These are phyloP conservation scores for Botrytis fabae DNA, from an alignment of 2,329 filamentous ascomycete genomes.

Conservation along the genomic window DNA sequence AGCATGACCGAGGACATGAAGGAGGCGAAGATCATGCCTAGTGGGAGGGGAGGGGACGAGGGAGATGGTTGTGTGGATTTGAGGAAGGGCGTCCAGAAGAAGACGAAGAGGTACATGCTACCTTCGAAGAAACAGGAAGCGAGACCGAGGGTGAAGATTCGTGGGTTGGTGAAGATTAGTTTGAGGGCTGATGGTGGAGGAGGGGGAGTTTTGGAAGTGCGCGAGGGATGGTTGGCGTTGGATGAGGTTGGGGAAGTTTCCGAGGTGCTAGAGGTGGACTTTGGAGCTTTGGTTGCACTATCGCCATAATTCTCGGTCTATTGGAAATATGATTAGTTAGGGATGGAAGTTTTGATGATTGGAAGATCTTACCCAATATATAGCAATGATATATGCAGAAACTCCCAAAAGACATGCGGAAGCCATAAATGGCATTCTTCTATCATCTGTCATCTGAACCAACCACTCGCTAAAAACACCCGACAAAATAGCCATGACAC, in stretches of 20 bases:
- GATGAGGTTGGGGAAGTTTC: not conserved
- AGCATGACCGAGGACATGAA: constrained; percentile 62
- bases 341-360: not conserved
- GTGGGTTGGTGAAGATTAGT: constrained; percentile 44
- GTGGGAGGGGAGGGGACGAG: constrained; percentile 48
- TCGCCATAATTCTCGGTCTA: constrained; percentile 54
- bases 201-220: not conserved
- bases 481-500: constrained; percentile 54
- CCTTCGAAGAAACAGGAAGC: constrained; percentile 60
- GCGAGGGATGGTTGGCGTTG: not conserved
- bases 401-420: constrained; percentile 45
- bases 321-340: not conserved
- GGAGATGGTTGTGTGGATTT: constrained; percentile 43
- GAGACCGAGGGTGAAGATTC: constrained; percentile 52
- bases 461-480: constrained; percentile 55
- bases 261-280: constrained; percentile 17
- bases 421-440: constrained; percentile 54
- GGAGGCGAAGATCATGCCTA: constrained; percentile 56
- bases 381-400: constrained; percentile 49
- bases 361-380: constrained; percentile 48
- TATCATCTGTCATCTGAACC: constrained; percentile 49
- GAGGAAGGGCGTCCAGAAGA: constrained; percentile 61
- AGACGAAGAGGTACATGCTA: constrained; percentile 62
- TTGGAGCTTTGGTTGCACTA: constrained; percentile 26
- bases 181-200: constrained; percentile 26